These are phyloP conservation scores for Boletellus emodensis DNA, from an alignment of 768 basidiomycete species.

Conservation along the genomic window DNA sequence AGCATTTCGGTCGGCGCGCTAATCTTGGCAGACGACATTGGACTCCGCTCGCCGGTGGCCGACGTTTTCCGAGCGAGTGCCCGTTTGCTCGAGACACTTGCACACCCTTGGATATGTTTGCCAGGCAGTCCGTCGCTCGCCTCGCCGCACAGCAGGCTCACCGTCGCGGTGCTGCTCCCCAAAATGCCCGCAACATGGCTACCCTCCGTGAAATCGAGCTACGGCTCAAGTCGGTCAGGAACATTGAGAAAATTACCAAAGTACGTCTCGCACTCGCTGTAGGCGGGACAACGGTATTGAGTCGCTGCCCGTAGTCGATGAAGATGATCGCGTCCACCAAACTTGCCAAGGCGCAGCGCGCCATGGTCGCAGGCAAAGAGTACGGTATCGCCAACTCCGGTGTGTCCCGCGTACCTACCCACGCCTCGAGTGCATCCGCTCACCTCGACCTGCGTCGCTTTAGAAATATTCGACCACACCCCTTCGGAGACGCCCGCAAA, in stretches of 20 bases:
- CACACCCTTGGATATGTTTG: conserved; percentile 38
- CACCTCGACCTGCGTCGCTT: conserved; percentile 7
- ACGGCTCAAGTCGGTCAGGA: conserved; percentile 92
- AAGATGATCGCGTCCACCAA: conserved; percentile 99
- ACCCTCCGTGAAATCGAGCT: conserved; percentile 97
- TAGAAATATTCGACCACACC: conserved; percentile 87
- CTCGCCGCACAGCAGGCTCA: conserved; percentile 37
- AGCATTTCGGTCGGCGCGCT: conserved; percentile 19
- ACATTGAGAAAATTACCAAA: conserved; percentile 99
- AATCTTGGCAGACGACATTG: conserved; percentile 17
- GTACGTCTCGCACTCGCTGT: conserved; percentile 39
- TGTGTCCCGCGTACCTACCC: conserved; percentile 29
- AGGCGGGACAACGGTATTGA: neutral
- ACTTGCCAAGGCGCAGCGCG: conserved; percentile 90
- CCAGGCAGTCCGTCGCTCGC: conserved; percentile 45
- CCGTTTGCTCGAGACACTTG: neutral
- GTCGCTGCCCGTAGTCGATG: conserved; percentile 64
- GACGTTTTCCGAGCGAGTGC: conserved; percentile 26
- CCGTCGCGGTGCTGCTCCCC: conserved; percentile 37
- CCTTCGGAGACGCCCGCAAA: conserved; percentile 62
- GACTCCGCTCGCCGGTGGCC: conserved; percentile 37
- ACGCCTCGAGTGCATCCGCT: neutral
- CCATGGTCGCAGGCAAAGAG: conserved; percentile 86
- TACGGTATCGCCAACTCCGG: conserved; percentile 92
- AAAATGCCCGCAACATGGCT: conserved; percentile 82